Percentiles rank a stretch among this genome's conserved stretches.
phyloP scores from a whole-genome alignment of 169 alveolate genomes.

The Eimeria falciformis region DNA sequence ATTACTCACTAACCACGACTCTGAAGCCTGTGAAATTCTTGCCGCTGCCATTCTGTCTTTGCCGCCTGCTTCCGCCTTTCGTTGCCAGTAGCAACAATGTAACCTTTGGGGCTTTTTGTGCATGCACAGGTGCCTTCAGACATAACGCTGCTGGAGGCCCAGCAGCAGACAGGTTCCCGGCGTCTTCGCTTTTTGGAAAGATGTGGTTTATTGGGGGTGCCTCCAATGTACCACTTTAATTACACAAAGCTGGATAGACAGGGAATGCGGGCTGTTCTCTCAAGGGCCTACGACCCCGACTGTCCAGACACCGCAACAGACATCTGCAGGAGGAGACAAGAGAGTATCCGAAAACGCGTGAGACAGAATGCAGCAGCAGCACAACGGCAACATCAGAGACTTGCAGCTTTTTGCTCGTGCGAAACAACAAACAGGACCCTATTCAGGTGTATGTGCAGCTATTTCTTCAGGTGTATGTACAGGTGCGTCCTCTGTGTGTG shows the following conservation, averaged over 20 bases:
- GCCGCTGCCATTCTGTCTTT: neutral
- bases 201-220: constrained; percentile 49
- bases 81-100: neutral
- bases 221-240: constrained; percentile 58
- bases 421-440: neutral
- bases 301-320: constrained; percentile 75
- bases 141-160: constrained; percentile 77
- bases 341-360: constrained; percentile 72
- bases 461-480: neutral
- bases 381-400: too few species aligned
- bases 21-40: neutral
- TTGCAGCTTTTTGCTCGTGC: neutral
- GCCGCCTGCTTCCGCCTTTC: neutral
- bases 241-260: constrained; percentile 60
- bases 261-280: constrained; percentile 65
- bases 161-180: constrained; percentile 67
- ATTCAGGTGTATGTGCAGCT: neutral
- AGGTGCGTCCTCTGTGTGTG: neutral
- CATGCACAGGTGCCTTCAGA: constrained; percentile 78
- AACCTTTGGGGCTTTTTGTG: neutral
- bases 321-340: constrained; percentile 70
- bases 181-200: constrained; percentile 64
- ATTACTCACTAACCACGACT: neutral
- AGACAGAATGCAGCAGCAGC: neutral
- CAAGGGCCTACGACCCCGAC: constrained; percentile 27